Conservation (phyloP, 192 early-diverging fungal species). For the Backusella westeae region DNA sequence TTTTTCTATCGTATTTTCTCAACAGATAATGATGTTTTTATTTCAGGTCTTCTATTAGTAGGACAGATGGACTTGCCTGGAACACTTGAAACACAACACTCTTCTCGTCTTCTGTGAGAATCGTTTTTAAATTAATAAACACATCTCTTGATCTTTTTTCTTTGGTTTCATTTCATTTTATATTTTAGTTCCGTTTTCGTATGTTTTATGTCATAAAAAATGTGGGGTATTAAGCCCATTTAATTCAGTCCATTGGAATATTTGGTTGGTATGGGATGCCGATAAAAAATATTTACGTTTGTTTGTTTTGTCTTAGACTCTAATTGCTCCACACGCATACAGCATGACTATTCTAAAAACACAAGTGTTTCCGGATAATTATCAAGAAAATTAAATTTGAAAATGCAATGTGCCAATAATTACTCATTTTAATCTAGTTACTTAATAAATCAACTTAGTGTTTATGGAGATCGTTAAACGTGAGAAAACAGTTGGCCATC, state of each 20-base stretch:
- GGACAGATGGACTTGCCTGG: background rate
- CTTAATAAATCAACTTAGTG: background rate
- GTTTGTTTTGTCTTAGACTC: constrained; percentile 2
- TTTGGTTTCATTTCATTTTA: background rate
- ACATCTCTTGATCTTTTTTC: background rate
- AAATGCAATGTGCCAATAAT: background rate
- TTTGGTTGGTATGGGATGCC: background rate
- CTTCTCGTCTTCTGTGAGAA: background rate
- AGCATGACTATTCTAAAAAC: constrained; percentile 8
- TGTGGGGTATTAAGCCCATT: background rate
- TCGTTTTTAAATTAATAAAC: background rate
- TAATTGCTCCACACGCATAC: background rate
- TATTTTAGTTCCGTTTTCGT: background rate
- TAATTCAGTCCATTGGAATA: background rate
- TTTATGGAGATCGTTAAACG: background rate
- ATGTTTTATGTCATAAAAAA: background rate
- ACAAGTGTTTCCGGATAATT: background rate
- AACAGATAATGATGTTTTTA: background rate
- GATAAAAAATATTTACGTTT: background rate
- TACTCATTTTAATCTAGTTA: background rate
- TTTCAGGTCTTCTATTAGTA: background rate
- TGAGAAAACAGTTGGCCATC: background rate
- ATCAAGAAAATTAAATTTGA: background rate
- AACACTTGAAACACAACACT: background rate
- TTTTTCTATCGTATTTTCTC: background rate